Base-by-base conservation (phyloP, 306 rosid genomes). In the Casuarina glauca region DNA sequence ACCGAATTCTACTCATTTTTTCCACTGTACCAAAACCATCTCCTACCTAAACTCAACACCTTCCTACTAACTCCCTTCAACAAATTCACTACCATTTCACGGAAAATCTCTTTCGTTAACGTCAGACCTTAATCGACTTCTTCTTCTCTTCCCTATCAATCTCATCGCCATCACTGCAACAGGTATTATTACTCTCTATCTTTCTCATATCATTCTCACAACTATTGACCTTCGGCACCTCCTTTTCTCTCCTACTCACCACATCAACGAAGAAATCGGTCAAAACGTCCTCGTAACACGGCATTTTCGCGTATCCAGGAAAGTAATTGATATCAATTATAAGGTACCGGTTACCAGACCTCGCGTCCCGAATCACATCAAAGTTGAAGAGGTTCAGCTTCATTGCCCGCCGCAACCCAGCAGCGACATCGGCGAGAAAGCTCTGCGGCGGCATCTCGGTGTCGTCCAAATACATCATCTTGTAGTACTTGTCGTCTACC, bases 281-380 rank as follows among this genome's bases (percentile, higher is more conserved):
- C 86, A 94, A 74, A 44, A 91, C 82, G 19, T 75, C 79, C 88
- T 94, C 98, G 26, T 92, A 94, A 3, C 90, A 90, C 1, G 97
- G 98, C 98, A 94, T 91, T 84, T 94, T 94, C 9, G 98, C 98
- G 72, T 92, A 94, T 70, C 98, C 98, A 11, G 98, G 98, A 80
- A 94, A 94, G 72, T 94, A 94, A 67, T 94, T 94, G 17, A 94
- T 94, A 82, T 94, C 98, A 69, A 94, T 87, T 46, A 94, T 92
- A 69, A 94, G 88, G 64, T 94, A 92, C n/a, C 97, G 91, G 43
- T 89, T 89, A 39, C 90, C 91, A 61, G 54, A 87, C 75, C 91
- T 84, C 1, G 95, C 82, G 53, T 94, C 98, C 63, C 98, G 73
- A 52, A 94, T 92, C 48, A 94, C 92, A 70, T 94, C 98, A 20